A percentile compares a stretch with the other conserved stretches of the same genome.
Conservation (phyloP, 2,329 filamentous ascomycete species). For the Tolypocladium tropicale region DNA sequence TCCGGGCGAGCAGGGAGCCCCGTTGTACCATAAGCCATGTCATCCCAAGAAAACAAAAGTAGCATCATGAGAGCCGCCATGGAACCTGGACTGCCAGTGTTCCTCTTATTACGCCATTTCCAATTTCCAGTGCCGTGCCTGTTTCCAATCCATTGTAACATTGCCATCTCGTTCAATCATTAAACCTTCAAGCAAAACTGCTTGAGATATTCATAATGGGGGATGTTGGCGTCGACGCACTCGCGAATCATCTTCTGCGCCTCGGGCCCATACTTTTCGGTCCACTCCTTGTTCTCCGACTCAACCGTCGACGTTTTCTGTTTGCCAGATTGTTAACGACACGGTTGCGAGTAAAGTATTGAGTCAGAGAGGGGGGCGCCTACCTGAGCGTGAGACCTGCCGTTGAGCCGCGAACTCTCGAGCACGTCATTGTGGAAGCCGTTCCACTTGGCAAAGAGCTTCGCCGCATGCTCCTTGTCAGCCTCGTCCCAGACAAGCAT, state of each 20-base stretch:
- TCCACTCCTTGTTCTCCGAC: constrained; percentile 61
- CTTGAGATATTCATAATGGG: constrained; percentile 74
- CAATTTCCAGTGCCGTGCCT: too few relatives aligned
- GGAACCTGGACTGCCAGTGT: neutral
- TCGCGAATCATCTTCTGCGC: constrained; percentile 59
- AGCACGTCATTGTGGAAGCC: constrained; percentile 96
- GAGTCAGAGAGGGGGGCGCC: neutral
- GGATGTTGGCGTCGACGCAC: constrained; percentile 60
- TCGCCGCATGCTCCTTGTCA: constrained; percentile 60
- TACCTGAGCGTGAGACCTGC: constrained; percentile 53
- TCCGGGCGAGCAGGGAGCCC: constrained; percentile 1
- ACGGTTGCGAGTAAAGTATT: neutral
- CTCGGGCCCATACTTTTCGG: constrained; percentile 61
- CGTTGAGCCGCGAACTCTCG: constrained; percentile 64
- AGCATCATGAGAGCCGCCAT: neutral
- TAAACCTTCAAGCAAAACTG: constrained; percentile 58
- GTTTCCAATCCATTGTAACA: too few relatives aligned
- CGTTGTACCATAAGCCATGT: neutral
- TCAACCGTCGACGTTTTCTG: constrained; percentile 55
- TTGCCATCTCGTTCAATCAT: neutral
- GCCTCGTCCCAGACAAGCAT: constrained; percentile 83
- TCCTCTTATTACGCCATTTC: neutral
- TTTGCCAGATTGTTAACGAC: neutral
- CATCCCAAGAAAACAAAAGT: neutral
- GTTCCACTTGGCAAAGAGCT: constrained; percentile 90